Conservation (phyloP, 1,284 basidiomycete genomes). For the Leccinum solheimii region DNA sequence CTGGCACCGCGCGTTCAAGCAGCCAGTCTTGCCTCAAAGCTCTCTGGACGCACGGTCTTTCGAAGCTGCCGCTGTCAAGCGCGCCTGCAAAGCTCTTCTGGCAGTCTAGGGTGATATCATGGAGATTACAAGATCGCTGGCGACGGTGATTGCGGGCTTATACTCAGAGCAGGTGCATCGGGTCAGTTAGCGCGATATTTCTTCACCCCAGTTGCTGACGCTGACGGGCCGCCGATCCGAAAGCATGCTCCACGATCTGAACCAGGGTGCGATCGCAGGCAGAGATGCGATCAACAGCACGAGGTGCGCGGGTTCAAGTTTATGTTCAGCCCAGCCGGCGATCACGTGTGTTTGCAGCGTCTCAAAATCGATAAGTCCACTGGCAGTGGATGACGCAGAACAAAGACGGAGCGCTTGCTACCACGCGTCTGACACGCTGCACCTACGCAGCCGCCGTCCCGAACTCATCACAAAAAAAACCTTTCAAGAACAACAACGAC, state of each 20-base stretch:
- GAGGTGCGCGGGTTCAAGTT: constrained; percentile 17
- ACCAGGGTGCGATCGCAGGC: constrained; percentile 40
- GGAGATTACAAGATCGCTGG: constrained; percentile 80
- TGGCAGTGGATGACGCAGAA: constrained; percentile 1
- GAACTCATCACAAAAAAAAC: constrained; percentile 4
- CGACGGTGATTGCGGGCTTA: constrained; percentile 80
- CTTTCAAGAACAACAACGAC: background rate
- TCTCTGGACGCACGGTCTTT: constrained; percentile 51
- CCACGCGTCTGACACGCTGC: constrained; percentile 24
- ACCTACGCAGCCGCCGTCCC: background rate
- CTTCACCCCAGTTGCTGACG: background rate
- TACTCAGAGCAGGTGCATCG: constrained; percentile 72
- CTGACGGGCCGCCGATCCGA: background rate
- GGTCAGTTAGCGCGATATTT: constrained; percentile 31
- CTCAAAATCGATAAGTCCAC: too few species aligned
- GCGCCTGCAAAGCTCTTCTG: constrained; percentile 72
- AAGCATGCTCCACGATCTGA: constrained; percentile 48
- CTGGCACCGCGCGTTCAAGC: constrained; percentile 16
- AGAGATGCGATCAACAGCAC: constrained; percentile 60
- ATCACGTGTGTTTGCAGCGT: too few species aligned
- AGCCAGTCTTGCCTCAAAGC: constrained; percentile 35
- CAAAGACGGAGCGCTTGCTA: background rate
- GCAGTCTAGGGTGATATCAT: constrained; percentile 87
- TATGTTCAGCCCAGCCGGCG: too few species aligned
- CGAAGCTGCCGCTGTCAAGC: constrained; percentile 50